Base-by-base conservation (phyloP, 2,329 filamentous ascomycete genomes). In the Xylariaceae sp. region DNA sequence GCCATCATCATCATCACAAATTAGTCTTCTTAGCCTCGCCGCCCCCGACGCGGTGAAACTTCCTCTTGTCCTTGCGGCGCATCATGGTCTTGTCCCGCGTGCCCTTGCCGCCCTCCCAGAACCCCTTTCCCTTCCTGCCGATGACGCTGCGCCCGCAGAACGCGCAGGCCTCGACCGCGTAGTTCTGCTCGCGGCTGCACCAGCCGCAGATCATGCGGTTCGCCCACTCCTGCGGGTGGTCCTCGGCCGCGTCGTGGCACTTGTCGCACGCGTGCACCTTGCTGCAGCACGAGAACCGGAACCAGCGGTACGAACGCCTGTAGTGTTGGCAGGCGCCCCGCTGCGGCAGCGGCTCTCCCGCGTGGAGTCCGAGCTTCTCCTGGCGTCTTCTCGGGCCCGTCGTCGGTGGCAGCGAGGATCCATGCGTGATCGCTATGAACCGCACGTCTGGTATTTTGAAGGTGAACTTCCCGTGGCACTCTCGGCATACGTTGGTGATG, bases 91-190 rank as follows among this genome's bases (percentile, higher is more conserved):
- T 83, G 69, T 92, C 89, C 58, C 90, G 78, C n/a, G 89, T 93
- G 1, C 89, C 89, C 71, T 89, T 91, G 1, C 91, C 91, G 10
- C 91, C 91, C 76, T 96, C 91, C 91, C 91, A 96, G 74, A 92
- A 96, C 0, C 91, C 91, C 43, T 70, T 73, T 2, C 84, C 83
- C 67, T 85, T 87, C 61, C 74, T 79, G 0, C 89, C 86, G 50
- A 92, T 81, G 12, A 95, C 81, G 48, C 81, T 83, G 32, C 86
- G 78, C 47, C 87, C 88, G 68, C 91, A 96, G 67, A 90, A 85
- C 1, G 78, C 81, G 71, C 91, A 96, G 58, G 88, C 86, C 68
- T 93, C 89, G 1, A 89, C 86, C 20, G 86, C 79, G 73, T 91
- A 96, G 62, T 86, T 86, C 75, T 93, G 90, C 77, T 96, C 91